Percentiles rank a stretch among this genome's conserved stretches.
phyloP scores from a whole-genome alignment of 2,329 filamentous ascomycete species.

The Sordariomycetes sp. region DNA sequence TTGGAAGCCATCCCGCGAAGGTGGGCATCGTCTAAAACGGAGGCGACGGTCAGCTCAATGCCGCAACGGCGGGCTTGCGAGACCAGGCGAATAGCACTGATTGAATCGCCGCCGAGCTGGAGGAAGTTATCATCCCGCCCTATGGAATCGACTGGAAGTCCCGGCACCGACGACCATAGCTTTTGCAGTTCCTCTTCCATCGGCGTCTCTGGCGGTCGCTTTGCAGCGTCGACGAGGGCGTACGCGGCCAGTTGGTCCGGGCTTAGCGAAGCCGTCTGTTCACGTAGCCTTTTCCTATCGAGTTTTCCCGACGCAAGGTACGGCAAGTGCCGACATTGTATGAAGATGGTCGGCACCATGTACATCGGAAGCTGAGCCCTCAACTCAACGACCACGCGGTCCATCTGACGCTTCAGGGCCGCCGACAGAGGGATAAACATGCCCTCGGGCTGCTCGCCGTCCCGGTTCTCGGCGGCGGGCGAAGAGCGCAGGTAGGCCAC shows the following conservation, averaged over 20 bases:
- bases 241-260: neutral
- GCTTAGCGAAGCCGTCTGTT: neutral
- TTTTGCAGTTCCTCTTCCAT: neutral
- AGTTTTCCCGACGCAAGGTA: slow-evolving; percentile 9
- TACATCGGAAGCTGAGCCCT: slow-evolving; percentile 8
- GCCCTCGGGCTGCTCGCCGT: neutral
- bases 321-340: slow-evolving; percentile 10
- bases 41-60: neutral
- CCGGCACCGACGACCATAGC: neutral
- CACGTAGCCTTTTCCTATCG: neutral
- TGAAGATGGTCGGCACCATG: slow-evolving; percentile 10
- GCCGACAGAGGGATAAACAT: too few species aligned
- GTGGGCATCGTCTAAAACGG: slow-evolving; percentile 1
- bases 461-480: too few species aligned
- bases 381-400: too few species aligned
- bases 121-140: slow-evolving; percentile 2
- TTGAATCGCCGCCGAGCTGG: slow-evolving; percentile 24
- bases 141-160: neutral
- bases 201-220: neutral
- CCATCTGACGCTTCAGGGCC: neutral
- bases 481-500: slow-evolving; percentile 1
- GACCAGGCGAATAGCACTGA: slow-evolving; percentile 6
- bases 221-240: too few species aligned
- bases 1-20: neutral
- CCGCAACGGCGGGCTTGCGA: neutral